These are phyloP conservation scores for Stenogyne calaminthoides DNA, from an alignment of 305 asterid species.

Conservation along the genomic window DNA sequence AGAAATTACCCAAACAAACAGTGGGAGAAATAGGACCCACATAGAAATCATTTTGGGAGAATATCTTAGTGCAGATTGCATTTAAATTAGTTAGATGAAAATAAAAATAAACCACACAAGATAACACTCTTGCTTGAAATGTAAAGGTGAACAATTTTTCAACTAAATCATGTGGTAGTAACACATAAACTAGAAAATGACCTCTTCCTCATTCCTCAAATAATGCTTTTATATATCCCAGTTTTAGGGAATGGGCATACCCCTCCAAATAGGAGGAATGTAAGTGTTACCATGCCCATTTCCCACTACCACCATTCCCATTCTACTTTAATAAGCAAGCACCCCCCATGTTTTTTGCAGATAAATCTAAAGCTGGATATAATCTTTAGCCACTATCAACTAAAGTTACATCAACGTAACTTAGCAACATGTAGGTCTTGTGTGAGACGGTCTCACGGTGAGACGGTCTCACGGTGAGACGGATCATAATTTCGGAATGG, in stretches of 20 bases:
- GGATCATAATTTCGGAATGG: too few relatives aligned
- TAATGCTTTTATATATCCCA: background rate
- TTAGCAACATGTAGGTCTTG: background rate
- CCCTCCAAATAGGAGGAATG: background rate
- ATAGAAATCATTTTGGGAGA: conserved; percentile 22
- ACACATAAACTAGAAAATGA: background rate
- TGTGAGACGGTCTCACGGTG: too few relatives aligned
- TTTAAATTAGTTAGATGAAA: conserved; percentile 18
- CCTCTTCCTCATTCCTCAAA: conserved; percentile 3
- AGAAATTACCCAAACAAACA: conserved; percentile 22
- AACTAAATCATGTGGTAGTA: background rate
- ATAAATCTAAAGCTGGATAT: conserved; percentile 4
- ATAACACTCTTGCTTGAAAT: conserved; percentile 7
- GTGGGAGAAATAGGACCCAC: conserved; percentile 17
- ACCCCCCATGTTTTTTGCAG: background rate
- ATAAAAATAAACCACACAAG: background rate
- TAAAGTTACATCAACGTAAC: background rate
- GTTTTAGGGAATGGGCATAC: background rate
- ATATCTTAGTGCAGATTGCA: conserved; percentile 10
- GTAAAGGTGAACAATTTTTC: background rate
- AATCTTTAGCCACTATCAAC: background rate
- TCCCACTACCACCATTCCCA: background rate
- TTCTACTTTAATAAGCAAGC: background rate
- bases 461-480: too few relatives aligned
- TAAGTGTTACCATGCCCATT: background rate